These are phyloP conservation scores for Chaetomiaceae sp. DNA, from an alignment of 2,329 filamentous ascomycete species.

Conservation along the genomic window DNA sequence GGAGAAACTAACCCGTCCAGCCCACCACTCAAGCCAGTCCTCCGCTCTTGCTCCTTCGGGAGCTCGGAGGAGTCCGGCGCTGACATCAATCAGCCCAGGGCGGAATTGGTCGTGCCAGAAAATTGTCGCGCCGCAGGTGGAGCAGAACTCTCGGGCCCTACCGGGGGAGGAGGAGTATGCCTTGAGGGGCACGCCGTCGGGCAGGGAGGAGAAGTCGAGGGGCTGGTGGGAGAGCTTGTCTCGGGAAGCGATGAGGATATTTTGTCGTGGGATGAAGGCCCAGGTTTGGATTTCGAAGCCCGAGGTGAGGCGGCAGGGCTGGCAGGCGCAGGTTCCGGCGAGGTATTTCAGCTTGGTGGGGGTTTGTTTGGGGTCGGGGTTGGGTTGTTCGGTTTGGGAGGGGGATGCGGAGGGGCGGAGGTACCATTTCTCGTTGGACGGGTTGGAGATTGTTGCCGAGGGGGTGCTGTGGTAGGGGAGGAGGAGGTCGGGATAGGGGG, in stretches of 20 bases:
- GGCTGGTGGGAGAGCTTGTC: constrained; percentile 16
- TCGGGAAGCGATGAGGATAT: constrained; percentile 45
- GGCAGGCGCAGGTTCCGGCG: constrained; percentile 58
- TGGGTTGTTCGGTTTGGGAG: not conserved
- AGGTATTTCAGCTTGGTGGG: no score
- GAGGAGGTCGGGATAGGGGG: constrained; percentile 51
- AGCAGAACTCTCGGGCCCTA: constrained; percentile 59
- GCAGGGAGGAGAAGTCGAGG: constrained; percentile 36
- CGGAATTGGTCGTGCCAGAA: constrained; percentile 57
- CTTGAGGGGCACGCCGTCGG: constrained; percentile 41
- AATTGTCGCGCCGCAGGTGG: constrained; percentile 57
- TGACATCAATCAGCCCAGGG: constrained; percentile 58
- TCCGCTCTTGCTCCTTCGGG: constrained; percentile 51
- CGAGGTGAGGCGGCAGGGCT: constrained; percentile 54
- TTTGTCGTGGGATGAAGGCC: constrained; percentile 59
- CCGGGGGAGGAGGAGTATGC: constrained; percentile 51
- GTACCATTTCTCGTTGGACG: constrained; percentile 55
- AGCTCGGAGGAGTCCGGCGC: constrained; percentile 53
- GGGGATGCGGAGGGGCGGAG: constrained; percentile 34
- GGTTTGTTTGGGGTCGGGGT: no score
- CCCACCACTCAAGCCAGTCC: constrained; percentile 60
- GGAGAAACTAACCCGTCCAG: constrained; percentile 52
- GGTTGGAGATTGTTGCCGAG: constrained; percentile 36
- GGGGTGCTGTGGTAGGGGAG: constrained; percentile 41
- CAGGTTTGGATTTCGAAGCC: constrained; percentile 63